Base-by-base conservation (phyloP, 2,329 filamentous ascomycete genomes). In the Aspergillus uvarum region DNA sequence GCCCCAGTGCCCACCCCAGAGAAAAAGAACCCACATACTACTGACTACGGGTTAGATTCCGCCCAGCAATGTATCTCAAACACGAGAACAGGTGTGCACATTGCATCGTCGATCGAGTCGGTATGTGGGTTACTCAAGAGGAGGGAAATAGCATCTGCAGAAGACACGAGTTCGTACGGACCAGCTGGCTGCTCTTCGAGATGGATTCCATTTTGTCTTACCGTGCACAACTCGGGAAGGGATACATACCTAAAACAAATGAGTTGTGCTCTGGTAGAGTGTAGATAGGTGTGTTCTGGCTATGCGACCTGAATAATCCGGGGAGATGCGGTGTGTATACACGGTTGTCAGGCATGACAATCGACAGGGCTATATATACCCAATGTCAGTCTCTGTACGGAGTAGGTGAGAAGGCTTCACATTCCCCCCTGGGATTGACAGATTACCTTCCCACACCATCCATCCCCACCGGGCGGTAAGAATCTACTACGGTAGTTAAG, bases 21-120 rank as follows among this genome's bases (percentile, higher is more conserved):
- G 26, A 8, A 10, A 29, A 29, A 29, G 8, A 47, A 44, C 29
- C 16, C 26, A 24, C 47, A 26, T 54, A 47, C 42, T 54, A 47
- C 52, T 29, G 26, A 24, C 26, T 50, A 26, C 21, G 24, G 48
- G 22, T 24, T 47, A 35, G 51, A 29, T 48, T 51, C 51, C 52
- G 57, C 51, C 51, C 21, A 54, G 51, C 57, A 59, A 59, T 59
- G 57, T 59, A 59, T 47, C 47, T 59, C 42, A 59, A 54, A 54
- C 57, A 59, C 51, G 51, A 59, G 47, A 52, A 42, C 51, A 47
- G 56, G 50, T 49, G 57, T 24, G 49, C 32, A 51, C 52, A 56
- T 51, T 48, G 35, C 50, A 58, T 47, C 48, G 49, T 22, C 52
- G 29, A 54, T 54, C 38, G 38, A 32, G 56, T 58, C 38, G 50